Evolutionary conservation across 1,284 basidiomycete species (phyloP).

Genomic region (Coniferiporia sulphurascens): DNA sequence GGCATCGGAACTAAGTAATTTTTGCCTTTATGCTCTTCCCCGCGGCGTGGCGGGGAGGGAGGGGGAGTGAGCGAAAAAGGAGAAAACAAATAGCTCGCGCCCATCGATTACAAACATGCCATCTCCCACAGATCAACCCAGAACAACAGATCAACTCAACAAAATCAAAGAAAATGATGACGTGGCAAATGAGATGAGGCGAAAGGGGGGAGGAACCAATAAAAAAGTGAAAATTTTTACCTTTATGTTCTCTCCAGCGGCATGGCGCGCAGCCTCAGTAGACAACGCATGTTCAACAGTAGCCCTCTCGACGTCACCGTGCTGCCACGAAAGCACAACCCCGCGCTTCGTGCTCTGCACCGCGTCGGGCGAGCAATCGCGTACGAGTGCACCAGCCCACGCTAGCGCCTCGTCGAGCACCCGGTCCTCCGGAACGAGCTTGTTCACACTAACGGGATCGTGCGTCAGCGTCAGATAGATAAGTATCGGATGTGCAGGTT

Average conservation of each 20-base stretch:
- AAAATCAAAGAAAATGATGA: too few relatives aligned
- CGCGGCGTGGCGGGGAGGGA: slow-evolving; percentile 54
- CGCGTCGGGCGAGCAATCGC: slow-evolving; percentile 70
- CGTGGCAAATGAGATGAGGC: too few relatives aligned
- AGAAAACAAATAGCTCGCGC: too few relatives aligned
- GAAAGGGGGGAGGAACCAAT: too few relatives aligned
- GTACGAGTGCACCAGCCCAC: slow-evolving; percentile 55
- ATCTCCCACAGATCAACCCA: too few relatives aligned
- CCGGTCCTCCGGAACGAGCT: slow-evolving; percentile 52
- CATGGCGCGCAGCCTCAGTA: slow-evolving; percentile 51
- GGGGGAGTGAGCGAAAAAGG: too few relatives aligned
- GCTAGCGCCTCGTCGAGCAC: slow-evolving; percentile 61
- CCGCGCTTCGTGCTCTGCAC: slow-evolving; percentile 74
- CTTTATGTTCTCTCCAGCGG: slow-evolving; percentile 69
- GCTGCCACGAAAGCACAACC: slow-evolving; percentile 48
- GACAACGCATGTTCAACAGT: slow-evolving; percentile 46
- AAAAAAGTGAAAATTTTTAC: too few relatives aligned
- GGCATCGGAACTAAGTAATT: too few relatives aligned
- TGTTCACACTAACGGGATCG: slow-evolving; percentile 51
- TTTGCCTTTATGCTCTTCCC: slow-evolving; percentile 70
- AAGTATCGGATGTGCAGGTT: neutral
- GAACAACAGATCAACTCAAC: too few relatives aligned
- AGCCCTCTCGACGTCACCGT: slow-evolving; percentile 50
- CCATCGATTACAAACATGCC: too few relatives aligned
- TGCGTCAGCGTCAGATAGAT: slow-evolving; percentile 15